These are phyloP conservation scores for Ceratobasidium sp. DNA, from an alignment of 1,284 basidiomycete species.

Conservation along the genomic window DNA sequence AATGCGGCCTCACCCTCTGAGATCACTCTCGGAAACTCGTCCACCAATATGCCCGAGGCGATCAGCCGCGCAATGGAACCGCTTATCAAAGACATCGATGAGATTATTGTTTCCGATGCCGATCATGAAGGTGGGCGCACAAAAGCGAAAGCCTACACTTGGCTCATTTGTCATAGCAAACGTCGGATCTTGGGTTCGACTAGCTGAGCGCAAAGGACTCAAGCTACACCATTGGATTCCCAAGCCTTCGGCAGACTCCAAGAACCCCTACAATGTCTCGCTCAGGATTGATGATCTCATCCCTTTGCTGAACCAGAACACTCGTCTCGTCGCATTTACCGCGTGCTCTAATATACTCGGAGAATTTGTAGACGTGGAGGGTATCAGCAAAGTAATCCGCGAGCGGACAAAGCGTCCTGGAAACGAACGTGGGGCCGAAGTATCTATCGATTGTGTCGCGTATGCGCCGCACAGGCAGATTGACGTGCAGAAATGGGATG, in stretches of 20 bases:
- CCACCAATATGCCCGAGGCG: slow-evolving; percentile 72
- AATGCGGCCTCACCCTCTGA: slow-evolving; percentile 66
- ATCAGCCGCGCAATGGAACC: slow-evolving; percentile 64
- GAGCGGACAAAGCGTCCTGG: slow-evolving; percentile 51
- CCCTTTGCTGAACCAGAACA: slow-evolving; percentile 66
- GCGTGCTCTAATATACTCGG: slow-evolving; percentile 81
- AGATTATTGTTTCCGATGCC: slow-evolving; percentile 69
- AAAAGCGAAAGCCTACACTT: neutral
- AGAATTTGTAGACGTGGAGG: slow-evolving; percentile 65
- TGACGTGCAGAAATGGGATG: slow-evolving; percentile 74
- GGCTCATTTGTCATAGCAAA: slow-evolving; percentile 59
- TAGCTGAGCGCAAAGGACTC: slow-evolving; percentile 65
- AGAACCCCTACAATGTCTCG: slow-evolving; percentile 69
- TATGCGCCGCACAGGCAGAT: slow-evolving; percentile 76
- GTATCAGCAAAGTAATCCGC: slow-evolving; percentile 60
- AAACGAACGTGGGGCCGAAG: slow-evolving; percentile 62
- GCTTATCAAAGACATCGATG: slow-evolving; percentile 63
- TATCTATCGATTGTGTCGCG: slow-evolving; percentile 77
- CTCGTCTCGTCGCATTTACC: slow-evolving; percentile 74
- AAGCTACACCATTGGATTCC: slow-evolving; percentile 59
- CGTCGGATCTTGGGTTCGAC: slow-evolving; percentile 76
- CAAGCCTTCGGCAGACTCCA: slow-evolving; percentile 51
- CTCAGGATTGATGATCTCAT: slow-evolving; percentile 65
- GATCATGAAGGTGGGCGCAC: slow-evolving; percentile 71
- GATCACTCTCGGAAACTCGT: slow-evolving; percentile 69